Percentiles rank a stretch among this genome's conserved stretches.
Conservation (phyloP, 345 rosid species). For the Raphanus raphanistrum region DNA sequence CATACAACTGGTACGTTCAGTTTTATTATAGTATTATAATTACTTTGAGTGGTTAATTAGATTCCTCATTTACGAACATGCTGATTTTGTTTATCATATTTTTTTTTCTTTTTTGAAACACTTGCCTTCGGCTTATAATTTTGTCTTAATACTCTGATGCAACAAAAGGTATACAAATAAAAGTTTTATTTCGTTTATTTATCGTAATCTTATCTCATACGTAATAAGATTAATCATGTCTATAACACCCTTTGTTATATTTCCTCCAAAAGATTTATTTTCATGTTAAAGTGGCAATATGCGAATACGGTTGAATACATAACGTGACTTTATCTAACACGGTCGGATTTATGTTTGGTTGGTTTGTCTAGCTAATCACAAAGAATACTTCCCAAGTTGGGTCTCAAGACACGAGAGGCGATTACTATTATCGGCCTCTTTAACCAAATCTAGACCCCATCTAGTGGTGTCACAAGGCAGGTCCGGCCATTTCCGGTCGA, state of each 20-base stretch:
- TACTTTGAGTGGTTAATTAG: slow-evolving; percentile 4
- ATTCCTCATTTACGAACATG: background rate
- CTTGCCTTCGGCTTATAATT: background rate
- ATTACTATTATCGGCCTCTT: slow-evolving; percentile 49
- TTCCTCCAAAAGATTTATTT: background rate
- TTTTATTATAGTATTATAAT: background rate
- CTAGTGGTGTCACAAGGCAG: slow-evolving; percentile 79
- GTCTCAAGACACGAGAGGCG: slow-evolving; percentile 62
- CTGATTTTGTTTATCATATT: background rate
- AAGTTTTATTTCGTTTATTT: background rate
- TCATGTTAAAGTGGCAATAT: background rate
- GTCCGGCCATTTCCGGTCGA: slow-evolving; percentile 56
- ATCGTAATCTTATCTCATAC: background rate
- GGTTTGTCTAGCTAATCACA: slow-evolving; percentile 28
- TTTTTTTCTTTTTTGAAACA: too few species aligned
- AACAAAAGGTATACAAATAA: background rate
- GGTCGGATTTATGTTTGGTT: slow-evolving; percentile 3
- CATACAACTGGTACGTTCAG: slow-evolving; percentile 35
- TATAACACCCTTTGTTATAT: background rate
- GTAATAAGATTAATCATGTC: slow-evolving; percentile 19
- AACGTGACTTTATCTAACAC: slow-evolving; percentile 8
- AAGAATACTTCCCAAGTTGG: slow-evolving; percentile 67
- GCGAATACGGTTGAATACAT: background rate
- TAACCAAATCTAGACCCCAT: slow-evolving; percentile 38
- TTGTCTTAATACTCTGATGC: background rate